phyloP scores from a whole-genome alignment of 257 asterid genomes.

The Gentiana straminea region DNA sequence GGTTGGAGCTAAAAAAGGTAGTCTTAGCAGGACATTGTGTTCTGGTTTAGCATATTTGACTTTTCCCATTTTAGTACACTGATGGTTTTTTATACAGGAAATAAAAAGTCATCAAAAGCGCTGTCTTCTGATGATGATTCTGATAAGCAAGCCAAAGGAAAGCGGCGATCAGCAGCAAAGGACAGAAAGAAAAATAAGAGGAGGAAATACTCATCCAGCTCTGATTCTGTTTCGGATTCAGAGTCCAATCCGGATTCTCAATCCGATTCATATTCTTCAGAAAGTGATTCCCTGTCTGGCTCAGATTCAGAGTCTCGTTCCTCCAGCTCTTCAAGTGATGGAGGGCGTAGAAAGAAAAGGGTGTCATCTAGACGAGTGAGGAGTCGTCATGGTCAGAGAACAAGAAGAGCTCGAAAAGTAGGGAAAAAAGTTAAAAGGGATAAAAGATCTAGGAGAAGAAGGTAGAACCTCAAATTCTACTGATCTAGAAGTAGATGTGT shows the following conservation, averaged over 20 bases:
- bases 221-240: conserved; percentile 59
- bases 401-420: conserved; percentile 25
- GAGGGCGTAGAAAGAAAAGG: conserved; percentile 67
- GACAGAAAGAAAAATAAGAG: conserved; percentile 54
- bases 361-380: conserved; percentile 38
- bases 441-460: conserved; percentile 40
- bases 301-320: conserved; percentile 53
- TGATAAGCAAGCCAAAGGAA: conserved; percentile 36
- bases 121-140: conserved; percentile 37
- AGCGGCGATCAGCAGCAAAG: conserved; percentile 30
- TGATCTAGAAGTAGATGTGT: not conserved
- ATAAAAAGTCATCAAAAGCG: conserved; percentile 31
- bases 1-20: conserved; percentile 59
- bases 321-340: conserved; percentile 83
- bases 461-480: conserved; percentile 22
- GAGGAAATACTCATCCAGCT: conserved; percentile 62
- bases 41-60: conserved; percentile 8
- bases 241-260: conserved; percentile 13
- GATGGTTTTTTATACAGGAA: conserved; percentile 29
- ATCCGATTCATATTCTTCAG: conserved; percentile 57
- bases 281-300: conserved; percentile 49
- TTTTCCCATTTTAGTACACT: conserved; percentile 9
- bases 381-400: conserved; percentile 35
- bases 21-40: not conserved
- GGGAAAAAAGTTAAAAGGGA: conserved; percentile 32